Evolutionary conservation across 495 filamentous ascomycete genomes (phyloP), one percentile per base, ranked within the genome.

Genomic region (Cercophora newfieldiana): DNA sequence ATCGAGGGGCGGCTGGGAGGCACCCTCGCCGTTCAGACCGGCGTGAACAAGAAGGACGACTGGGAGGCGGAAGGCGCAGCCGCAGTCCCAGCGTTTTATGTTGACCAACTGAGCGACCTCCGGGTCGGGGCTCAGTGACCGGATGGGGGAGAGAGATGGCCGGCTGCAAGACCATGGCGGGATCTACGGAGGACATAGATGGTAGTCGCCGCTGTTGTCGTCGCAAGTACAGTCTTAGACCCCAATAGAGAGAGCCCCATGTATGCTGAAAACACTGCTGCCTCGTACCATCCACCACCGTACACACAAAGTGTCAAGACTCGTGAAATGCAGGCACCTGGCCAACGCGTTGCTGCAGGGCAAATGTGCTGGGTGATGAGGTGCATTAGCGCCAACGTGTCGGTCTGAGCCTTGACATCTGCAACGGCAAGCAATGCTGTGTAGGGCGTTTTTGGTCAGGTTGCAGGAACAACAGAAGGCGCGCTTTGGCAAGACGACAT

Each of bases 1-100:
- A 82, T 97, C 66, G 91, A 98, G 76, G 95, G 94, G 0, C 87
- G 89, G 61, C 81, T 99, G 37, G 95, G 95, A 3, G 95, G 95
- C 0, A 99, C 95, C 19, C 77, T 99, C 69, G 91, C 87, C 21
- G 95, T 99, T 16, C 78, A 97, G 78, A 97, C 95, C 1, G 95
- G 95, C 8, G 94, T 99, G 24, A 88, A 81, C 64, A 90, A 87
- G 69, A 90, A 90, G 79, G 87, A 90, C 65, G 90, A 98, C 68
- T 91, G 94, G 79, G 83, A 91, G 69, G 85, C 82, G 0, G 80
- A 85, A 31, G 87, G 83, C 8, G 82, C 81, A 12, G 70, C 77
- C 7, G 85, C 89, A 2, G 85, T 89, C 59, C 94, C 94, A 7
- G 82, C 83, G 64, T 94, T 85, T 61, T 97, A 93, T 79, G 83